phyloP scores from a whole-genome alignment of 139 green algal genomes.

The Chloropicon primus region DNA sequence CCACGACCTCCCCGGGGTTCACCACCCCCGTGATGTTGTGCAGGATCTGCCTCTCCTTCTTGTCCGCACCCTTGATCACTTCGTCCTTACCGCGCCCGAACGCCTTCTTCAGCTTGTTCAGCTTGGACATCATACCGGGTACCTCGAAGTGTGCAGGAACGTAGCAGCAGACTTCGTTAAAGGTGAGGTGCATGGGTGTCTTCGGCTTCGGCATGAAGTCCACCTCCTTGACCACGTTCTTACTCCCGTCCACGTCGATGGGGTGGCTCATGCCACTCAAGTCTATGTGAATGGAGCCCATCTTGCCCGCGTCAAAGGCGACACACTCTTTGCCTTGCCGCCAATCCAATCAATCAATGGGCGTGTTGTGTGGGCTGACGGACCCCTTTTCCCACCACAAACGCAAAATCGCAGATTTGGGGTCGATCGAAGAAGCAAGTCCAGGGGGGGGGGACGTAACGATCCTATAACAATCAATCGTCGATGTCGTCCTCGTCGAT shows the following conservation, averaged over 20 bases:
- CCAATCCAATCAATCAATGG: too few relatives aligned
- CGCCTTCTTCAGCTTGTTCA: too few relatives aligned
- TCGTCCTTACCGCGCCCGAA: too few relatives aligned
- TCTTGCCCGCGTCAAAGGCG: too few relatives aligned
- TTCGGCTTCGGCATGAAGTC: not conserved
- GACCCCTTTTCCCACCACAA: too few relatives aligned
- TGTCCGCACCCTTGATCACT: not conserved
- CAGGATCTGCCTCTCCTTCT: constrained; percentile 19
- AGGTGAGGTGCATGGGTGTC: not conserved
- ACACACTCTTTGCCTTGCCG: too few relatives aligned
- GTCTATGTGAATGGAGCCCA: not conserved
- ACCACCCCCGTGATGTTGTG: constrained; percentile 15
- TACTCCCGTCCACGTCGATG: not conserved
- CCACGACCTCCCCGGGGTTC: constrained; percentile 14
- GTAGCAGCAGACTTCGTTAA: not conserved
- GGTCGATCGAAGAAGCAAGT: too few relatives aligned
- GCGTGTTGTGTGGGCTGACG: too few relatives aligned
- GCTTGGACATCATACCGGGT: not conserved
- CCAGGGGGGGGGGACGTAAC: too few relatives aligned
- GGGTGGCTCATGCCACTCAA: not conserved
- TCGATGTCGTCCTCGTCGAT: too few relatives aligned
- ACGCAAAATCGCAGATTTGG: too few relatives aligned
- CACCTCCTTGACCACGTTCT: not conserved
- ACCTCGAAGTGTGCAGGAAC: not conserved
- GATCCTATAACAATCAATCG: too few relatives aligned